phyloP scores from a whole-genome alignment of 495 filamentous ascomycete genomes.

The Xylaria castorea region DNA sequence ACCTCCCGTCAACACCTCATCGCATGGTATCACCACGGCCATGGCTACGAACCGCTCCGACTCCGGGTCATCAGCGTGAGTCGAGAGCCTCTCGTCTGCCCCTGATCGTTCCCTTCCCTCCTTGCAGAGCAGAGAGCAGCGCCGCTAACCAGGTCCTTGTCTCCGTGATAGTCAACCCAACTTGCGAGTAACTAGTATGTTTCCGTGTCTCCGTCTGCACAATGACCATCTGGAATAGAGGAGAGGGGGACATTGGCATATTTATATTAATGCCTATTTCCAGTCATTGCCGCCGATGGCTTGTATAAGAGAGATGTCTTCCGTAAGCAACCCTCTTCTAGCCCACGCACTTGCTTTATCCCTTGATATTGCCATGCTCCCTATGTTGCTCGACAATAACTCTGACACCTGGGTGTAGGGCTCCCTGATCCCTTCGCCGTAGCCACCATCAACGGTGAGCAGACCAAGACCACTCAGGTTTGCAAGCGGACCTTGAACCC shows the following conservation, averaged over 20 bases:
- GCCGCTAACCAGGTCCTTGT: conserved; percentile 26
- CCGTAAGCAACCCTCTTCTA: conserved; percentile 62
- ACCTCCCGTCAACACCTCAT: conserved; percentile 78
- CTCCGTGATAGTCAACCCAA: conserved; percentile 59
- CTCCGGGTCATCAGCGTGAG: conserved; percentile 41
- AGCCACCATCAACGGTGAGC: conserved; percentile 93
- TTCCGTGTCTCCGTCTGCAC: conserved; percentile 3
- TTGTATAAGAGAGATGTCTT: conserved; percentile 99
- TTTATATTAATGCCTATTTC: background rate
- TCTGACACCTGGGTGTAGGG: conserved; percentile 58
- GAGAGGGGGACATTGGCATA: background rate
- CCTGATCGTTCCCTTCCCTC: background rate
- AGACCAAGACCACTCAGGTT: conserved; percentile 92
- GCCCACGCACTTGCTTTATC: background rate
- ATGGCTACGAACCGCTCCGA: conserved; percentile 41
- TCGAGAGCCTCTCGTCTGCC: conserved; percentile 6
- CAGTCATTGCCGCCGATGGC: conserved; percentile 97
- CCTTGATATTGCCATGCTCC: conserved; percentile 22
- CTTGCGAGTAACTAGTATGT: conserved; percentile 69
- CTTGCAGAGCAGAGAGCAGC: conserved; percentile 19
- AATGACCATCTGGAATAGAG: background rate
- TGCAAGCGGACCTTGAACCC: conserved; percentile 97
- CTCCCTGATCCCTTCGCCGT: conserved; percentile 98
- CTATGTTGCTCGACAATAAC: background rate
- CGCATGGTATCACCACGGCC: conserved; percentile 76